Percentiles rank a stretch among this genome's conserved stretches.
These are phyloP conservation scores for Elaeis guineensis DNA, from an alignment of 176 grass and related monocot species.

Conservation along the genomic window DNA sequence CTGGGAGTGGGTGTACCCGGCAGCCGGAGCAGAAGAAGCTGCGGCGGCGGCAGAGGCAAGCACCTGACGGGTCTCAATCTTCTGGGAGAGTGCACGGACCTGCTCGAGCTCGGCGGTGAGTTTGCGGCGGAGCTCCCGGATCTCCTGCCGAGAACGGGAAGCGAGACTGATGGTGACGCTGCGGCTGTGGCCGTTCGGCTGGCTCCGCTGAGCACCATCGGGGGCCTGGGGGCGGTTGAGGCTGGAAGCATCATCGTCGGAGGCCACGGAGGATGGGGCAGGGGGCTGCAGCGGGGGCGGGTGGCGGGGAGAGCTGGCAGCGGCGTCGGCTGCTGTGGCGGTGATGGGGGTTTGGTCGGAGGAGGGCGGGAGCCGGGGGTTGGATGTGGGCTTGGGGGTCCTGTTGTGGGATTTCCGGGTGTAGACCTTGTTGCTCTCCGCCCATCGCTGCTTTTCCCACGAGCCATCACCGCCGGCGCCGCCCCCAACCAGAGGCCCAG, in stretches of 20 bases:
- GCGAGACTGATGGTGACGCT: slow-evolving; percentile 28
- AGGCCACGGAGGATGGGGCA: background rate
- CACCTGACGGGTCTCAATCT: slow-evolving; percentile 26
- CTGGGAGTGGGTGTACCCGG: slow-evolving; percentile 38
- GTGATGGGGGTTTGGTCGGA: slow-evolving; percentile 2
- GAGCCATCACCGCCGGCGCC: slow-evolving; percentile 11
- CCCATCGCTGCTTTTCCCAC: slow-evolving; percentile 34
- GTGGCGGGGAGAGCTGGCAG: slow-evolving; percentile 2
- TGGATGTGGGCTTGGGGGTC: slow-evolving; percentile 39
- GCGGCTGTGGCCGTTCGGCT: slow-evolving; percentile 32
- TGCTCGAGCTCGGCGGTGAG: slow-evolving; percentile 61
- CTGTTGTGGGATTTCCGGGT: slow-evolving; percentile 57
- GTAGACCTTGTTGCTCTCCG: slow-evolving; percentile 59
- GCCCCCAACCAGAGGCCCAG: slow-evolving; percentile 24
- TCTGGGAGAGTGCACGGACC: slow-evolving; percentile 54
- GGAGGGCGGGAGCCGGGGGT: slow-evolving; percentile 20
- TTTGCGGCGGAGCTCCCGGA: slow-evolving; percentile 48
- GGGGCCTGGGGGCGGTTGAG: slow-evolving; percentile 10
- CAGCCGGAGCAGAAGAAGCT: slow-evolving; percentile 10
- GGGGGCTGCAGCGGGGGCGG: background rate
- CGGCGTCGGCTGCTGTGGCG: slow-evolving; percentile 13
- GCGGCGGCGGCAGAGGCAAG: slow-evolving; percentile 24
- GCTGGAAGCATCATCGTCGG: slow-evolving; percentile 29
- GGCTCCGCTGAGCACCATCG: slow-evolving; percentile 11
- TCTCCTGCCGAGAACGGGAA: slow-evolving; percentile 35